Evolutionary conservation across 2,329 filamentous ascomycete species (phyloP).

Genomic region (Raffaelea ambrosiae): DNA sequence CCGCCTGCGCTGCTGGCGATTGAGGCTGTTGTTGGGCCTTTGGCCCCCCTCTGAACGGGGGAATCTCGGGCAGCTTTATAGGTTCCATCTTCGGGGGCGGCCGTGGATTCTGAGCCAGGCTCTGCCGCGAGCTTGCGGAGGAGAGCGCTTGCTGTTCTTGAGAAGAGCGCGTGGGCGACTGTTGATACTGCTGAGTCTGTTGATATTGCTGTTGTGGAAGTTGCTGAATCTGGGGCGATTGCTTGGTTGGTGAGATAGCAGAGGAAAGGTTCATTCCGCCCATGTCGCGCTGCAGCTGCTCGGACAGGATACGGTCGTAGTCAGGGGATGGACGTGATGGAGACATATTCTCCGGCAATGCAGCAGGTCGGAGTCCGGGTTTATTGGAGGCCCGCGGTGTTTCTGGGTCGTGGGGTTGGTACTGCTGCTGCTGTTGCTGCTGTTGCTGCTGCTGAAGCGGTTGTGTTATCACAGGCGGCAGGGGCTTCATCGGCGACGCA

Average conservation of each 20-base stretch:
- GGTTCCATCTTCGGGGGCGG: conserved; percentile 28
- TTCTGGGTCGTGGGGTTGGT: neutral
- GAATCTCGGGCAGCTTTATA: conserved; percentile 45
- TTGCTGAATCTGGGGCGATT: conserved; percentile 2
- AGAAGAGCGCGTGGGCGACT: conserved; percentile 1
- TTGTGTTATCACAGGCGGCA: neutral
- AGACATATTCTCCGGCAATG: conserved; percentile 31
- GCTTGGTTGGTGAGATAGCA: conserved; percentile 16
- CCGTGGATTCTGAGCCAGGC: conserved; percentile 25
- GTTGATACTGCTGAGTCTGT: conserved; percentile 14
- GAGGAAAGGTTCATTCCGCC: conserved; percentile 42
- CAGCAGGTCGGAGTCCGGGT: conserved; percentile 21
- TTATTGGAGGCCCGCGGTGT: conserved; percentile 12
- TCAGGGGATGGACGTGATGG: conserved; percentile 45
- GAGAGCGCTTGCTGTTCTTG: conserved; percentile 24
- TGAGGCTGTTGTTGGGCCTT: conserved; percentile 14
- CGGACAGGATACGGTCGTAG: conserved; percentile 52
- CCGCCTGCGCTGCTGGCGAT: conserved; percentile 15
- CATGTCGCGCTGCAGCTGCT: conserved; percentile 57
- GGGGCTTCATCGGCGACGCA: conserved; percentile 42
- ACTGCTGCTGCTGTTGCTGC: conserved; percentile 12
- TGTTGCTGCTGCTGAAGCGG: conserved; percentile 7
- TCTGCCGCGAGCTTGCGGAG: conserved; percentile 23
- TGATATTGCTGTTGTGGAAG: conserved; percentile 15
- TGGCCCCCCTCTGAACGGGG: conserved; percentile 37